Base-by-base conservation (phyloP, 2,329 filamentous ascomycete genomes). In the Byssothecium circinans region DNA sequence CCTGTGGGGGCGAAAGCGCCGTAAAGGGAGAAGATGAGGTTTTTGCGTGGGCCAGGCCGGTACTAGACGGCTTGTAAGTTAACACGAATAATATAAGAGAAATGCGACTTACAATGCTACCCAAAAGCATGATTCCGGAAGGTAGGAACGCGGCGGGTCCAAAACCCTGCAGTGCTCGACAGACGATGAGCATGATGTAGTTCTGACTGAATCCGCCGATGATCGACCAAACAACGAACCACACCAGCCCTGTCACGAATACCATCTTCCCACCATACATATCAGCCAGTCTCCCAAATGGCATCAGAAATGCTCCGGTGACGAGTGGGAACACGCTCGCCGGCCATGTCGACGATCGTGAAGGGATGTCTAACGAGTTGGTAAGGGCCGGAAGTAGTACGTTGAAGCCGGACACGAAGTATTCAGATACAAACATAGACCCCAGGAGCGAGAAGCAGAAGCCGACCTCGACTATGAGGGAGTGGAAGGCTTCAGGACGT, bases 401-500 rank as follows among this genome's bases (percentile, higher is more conserved):
- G 48, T 78, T 82, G 61, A 91, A 94, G 25, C 89, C 89, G 38
- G 85, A 87, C 41, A 92, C 81, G 63, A 86, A 87, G 69, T 86
- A 91, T 72, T 91, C 88, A 36, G 80, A 76, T 58, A 86, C 76
- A 51, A 86, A 79, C 72, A 86, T 84, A 37, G 82, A 85, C 52
- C 81, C 78, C 11, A 85, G 70, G 17, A 87, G 74, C 0, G 81
- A 81, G 56, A 82, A 80, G 61, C 83, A 79, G 60, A 88, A 88
- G 18, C 78, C 77, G 4, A 82, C 51, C 60, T 88, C 86, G n/a
- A 78, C 68, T 69, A 76, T 76, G 39, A 72, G 62, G 2, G 75
- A 77, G 8, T 67, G 64, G 61, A 88, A 85, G 32, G 72, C 71
- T 4, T 75, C 71, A 2, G 85, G 86, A 3, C 85, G 75, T 59